Conservation (phyloP, 768 basidiomycete species). For the Cubamyces lactineus region DNA sequence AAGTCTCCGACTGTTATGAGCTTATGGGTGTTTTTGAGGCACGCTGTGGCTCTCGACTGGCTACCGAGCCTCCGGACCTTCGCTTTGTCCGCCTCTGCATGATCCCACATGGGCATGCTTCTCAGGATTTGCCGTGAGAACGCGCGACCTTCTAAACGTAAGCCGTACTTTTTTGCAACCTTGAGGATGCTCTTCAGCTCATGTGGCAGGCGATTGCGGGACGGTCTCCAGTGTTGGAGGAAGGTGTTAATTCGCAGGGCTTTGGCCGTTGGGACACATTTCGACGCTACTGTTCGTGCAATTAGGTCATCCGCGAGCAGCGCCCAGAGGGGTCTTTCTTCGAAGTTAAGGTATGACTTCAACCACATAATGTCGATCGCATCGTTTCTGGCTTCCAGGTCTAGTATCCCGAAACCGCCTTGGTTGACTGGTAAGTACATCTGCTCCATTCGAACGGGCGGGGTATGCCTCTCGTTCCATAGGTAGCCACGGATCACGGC, state of each 20-base stretch:
- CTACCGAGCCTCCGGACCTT: not conserved
- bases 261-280: not conserved
- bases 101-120: conserved; percentile 9
- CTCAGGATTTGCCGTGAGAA: not conserved
- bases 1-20: not conserved
- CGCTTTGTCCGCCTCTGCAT: not conserved
- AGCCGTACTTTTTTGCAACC: not conserved
- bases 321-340: not conserved
- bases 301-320: conserved; percentile 13
- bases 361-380: conserved; percentile 4
- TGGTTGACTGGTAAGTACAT: not conserved
- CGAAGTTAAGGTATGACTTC: not conserved
- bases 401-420: conserved; percentile 8
- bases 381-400: conserved; percentile 13
- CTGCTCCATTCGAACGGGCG: not conserved
- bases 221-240: conserved; percentile 12
- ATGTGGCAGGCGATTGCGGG: no score
- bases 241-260: not conserved
- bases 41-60: not conserved
- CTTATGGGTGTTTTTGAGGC: not conserved
- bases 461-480: conserved; percentile 4
- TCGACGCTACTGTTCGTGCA: no score
- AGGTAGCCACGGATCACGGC: conserved; percentile 1
- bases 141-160: not conserved
- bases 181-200: not conserved